Evolutionary conservation across 257 asterid species (phyloP), one percentile per base, ranked within the genome.

Genomic region (Solanum clarkiae): DNA sequence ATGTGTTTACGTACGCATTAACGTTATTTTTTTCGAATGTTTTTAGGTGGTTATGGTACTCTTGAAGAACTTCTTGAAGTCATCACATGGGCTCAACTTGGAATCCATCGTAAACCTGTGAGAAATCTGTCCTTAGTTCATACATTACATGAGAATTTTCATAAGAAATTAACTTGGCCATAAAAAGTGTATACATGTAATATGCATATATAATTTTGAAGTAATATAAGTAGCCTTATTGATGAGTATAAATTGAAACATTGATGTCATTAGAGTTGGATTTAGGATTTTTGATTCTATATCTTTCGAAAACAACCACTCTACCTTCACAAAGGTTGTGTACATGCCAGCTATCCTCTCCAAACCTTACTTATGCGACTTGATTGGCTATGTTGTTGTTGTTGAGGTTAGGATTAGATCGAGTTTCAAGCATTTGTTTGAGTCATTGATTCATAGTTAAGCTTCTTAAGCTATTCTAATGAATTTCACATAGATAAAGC

Each of bases 51-150:
- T 56, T 95, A 95, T 86, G 98, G 98, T n/a, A 95, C 98, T 1
- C 94, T 95, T 24, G 98, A 95, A 86, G 98, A 95, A 89, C 91
- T 95, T 89, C 97, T 95, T 44, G 98, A 95, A 88, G 97, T 95
- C 75, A 94, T 95, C 80, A 95, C 98, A 51, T 95, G 98, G 98
- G 98, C 98, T 86, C 98, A 95, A 87, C 94, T 95, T 13, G 97
- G 99, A 88, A 95, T 95, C 85, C 99, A 95, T 85, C 93, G 93
- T 45, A 95, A 95, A 90, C 99, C 99, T 26, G 99, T 95, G 89
- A 91, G 88, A 60, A 59, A 53, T n/a, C 62, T 57, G 7, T 20
- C 54, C 68, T 74, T 53, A 0, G 10, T 45, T 54, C 16, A n/a
- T 49, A 75, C 2, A 20, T 71, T 71, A 44, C 55, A 26, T 65